A percentile compares a stretch with the other conserved stretches of the same genome.
Conservation (phyloP, 768 basidiomycete genomes). For the Tulasnella sp. region DNA sequence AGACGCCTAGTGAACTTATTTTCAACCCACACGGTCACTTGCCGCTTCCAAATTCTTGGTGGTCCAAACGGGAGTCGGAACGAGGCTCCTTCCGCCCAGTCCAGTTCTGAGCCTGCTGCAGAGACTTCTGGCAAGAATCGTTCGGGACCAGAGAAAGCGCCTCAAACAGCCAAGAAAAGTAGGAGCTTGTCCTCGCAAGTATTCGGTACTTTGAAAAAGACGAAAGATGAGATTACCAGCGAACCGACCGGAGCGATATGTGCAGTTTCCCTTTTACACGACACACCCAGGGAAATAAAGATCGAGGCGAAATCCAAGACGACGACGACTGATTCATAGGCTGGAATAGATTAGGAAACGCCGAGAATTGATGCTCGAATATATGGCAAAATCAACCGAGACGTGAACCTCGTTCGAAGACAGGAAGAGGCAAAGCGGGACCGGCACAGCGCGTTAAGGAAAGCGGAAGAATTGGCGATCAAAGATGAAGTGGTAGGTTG, state of each 20-base stretch:
- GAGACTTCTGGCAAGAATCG: not conserved
- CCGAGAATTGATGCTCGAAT: conserved; percentile 24
- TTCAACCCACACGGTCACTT: too few species aligned
- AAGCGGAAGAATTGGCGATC: conserved; percentile 27
- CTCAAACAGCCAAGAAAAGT: conserved; percentile 7
- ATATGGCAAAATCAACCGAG: conserved; percentile 25
- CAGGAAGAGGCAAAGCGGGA: conserved; percentile 27
- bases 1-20: too few species aligned
- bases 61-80: too few species aligned
- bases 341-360: conserved; percentile 26
- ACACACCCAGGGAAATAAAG: not conserved
- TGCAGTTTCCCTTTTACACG: not conserved
- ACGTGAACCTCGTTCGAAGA: conserved; percentile 24
- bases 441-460: conserved; percentile 16
- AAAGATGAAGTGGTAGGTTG: conserved; percentile 26
- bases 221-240: conserved; percentile 21
- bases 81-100: not conserved
- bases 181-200: conserved; percentile 26
- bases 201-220: conserved; percentile 27
- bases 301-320: not conserved
- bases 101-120: not conserved
- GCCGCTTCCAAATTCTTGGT: too few species aligned
- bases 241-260: conserved; percentile 24
- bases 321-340: not conserved
- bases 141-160: not conserved